Conservation (phyloP, 345 rosid genomes). For the Lepidium africanum region DNA sequence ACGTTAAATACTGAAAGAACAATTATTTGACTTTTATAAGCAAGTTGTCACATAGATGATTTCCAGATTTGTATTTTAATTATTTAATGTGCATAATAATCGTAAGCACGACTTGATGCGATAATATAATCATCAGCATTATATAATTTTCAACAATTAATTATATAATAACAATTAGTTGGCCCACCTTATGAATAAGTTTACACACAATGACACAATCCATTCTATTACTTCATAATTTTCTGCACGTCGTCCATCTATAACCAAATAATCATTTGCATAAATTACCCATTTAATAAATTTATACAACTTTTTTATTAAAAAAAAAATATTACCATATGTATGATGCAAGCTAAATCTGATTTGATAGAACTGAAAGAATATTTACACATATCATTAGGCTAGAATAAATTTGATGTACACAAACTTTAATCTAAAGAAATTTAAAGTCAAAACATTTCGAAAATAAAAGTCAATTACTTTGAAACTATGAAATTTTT, state of each 20-base stretch:
- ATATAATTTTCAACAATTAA: neutral
- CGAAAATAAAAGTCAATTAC: too few species aligned
- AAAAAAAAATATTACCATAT: too few species aligned
- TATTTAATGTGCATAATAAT: neutral
- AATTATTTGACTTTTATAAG: neutral
- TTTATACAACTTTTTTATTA: too few species aligned
- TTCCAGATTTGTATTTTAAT: neutral
- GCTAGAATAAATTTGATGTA: too few species aligned
- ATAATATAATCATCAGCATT: neutral
- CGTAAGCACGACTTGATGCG: neutral
- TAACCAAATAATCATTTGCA: neutral
- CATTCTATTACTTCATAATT: neutral
- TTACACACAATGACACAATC: neutral
- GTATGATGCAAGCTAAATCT: too few species aligned
- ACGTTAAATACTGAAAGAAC: neutral
- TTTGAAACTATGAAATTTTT: too few species aligned
- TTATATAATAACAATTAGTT: neutral
- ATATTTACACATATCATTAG: too few species aligned
- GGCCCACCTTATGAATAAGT: neutral
- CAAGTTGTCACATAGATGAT: neutral
- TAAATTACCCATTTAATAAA: neutral
- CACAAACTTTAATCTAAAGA: too few species aligned
- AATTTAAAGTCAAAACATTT: too few species aligned
- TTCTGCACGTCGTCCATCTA: constrained; percentile 1
- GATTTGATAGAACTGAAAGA: too few species aligned